Percentiles rank a stretch among this genome's conserved stretches.
Conservation (phyloP, 2,329 filamentous ascomycete species). For the Talaromyces amestolkiae region DNA sequence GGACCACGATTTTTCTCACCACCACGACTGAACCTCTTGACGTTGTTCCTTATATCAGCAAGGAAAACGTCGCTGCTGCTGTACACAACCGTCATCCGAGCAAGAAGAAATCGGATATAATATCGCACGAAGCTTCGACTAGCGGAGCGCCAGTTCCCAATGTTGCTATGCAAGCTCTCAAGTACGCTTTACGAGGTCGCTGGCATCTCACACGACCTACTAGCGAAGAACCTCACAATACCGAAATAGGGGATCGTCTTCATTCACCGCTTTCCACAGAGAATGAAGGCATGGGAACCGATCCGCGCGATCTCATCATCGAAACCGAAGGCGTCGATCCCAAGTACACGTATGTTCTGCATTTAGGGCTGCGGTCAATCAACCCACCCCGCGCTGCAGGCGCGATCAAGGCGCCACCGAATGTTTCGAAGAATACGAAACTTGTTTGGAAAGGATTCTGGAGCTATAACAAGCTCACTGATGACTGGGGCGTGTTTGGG, state of each 20-base stretch:
- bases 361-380: slow-evolving; percentile 62
- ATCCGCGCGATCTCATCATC: slow-evolving; percentile 64
- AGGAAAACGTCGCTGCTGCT: slow-evolving; percentile 59
- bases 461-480: slow-evolving; percentile 84
- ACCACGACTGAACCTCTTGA: slow-evolving; percentile 80
- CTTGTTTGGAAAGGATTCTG: slow-evolving; percentile 85
- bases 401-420: slow-evolving; percentile 25
- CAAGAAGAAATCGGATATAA: slow-evolving; percentile 43
- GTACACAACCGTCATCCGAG: slow-evolving; percentile 32
- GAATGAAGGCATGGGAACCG: slow-evolving; percentile 24
- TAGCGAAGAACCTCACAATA: slow-evolving; percentile 25
- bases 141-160: slow-evolving; percentile 34
- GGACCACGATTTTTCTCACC: slow-evolving; percentile 74
- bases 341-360: slow-evolving; percentile 84
- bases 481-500: slow-evolving; percentile 83
- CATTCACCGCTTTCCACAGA: slow-evolving; percentile 30
- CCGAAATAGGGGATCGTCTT: slow-evolving; percentile 43
- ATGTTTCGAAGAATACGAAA: slow-evolving; percentile 73
- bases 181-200: slow-evolving; percentile 63
- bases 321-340: slow-evolving; percentile 79
- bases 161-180: slow-evolving; percentile 58
- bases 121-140: slow-evolving; percentile 29
- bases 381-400: slow-evolving; percentile 56
- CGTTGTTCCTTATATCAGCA: slow-evolving; percentile 79
- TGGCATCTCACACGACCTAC: slow-evolving; percentile 62